Conservation (phyloP, 345 rosid species). For the Pugionium dolabratum region DNA sequence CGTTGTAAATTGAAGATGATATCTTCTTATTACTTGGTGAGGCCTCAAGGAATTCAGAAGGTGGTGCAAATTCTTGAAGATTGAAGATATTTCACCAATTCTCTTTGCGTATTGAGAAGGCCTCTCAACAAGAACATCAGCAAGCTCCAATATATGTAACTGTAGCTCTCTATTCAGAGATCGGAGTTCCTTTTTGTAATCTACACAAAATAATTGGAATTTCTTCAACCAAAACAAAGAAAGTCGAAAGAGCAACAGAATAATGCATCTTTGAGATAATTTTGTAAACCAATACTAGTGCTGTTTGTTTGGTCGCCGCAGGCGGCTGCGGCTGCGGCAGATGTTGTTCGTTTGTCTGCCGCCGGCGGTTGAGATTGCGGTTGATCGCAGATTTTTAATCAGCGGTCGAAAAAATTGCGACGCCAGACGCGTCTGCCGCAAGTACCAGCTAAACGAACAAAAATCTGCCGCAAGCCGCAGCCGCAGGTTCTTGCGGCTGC, state of each 20-base stretch:
- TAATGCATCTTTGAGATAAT: background rate
- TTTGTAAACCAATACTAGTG: background rate
- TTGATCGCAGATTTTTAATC: too few species aligned
- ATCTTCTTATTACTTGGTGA: conserved; percentile 65
- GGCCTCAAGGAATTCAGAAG: conserved; percentile 93
- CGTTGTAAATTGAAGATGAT: background rate
- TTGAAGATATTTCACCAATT: conserved; percentile 84
- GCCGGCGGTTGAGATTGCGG: too few species aligned
- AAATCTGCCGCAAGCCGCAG: too few species aligned
- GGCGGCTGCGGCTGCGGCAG: too few species aligned
- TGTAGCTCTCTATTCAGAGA: conserved; percentile 82
- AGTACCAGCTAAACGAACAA: too few species aligned
- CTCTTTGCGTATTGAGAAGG: conserved; percentile 96
- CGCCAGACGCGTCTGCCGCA: too few species aligned
- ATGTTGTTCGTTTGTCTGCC: too few species aligned
- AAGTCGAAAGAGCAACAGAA: background rate
- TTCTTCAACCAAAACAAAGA: background rate
- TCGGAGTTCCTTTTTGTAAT: conserved; percentile 82
- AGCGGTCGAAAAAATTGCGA: too few species aligned
- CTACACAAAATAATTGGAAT: conserved; percentile 36
- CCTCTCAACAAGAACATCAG: conserved; percentile 93
- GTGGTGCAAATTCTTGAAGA: conserved; percentile 94
- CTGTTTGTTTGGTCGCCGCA: too few species aligned
- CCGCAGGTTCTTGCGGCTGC: too few species aligned
- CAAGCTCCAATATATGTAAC: conserved; percentile 85